phyloP scores from a whole-genome alignment of 2,329 filamentous ascomycete genomes.

The Chaetothyriales sp. region DNA sequence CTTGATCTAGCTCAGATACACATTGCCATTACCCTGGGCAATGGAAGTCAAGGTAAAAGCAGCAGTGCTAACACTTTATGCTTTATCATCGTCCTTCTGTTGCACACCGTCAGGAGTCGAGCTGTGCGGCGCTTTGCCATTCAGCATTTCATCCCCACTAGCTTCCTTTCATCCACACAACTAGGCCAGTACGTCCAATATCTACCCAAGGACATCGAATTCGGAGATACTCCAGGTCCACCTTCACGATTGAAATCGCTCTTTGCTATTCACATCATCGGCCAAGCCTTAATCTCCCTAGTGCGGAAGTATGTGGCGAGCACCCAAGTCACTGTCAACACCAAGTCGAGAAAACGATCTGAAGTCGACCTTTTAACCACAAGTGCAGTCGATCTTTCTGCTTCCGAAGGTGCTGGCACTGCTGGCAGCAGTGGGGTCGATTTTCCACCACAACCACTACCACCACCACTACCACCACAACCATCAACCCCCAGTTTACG shows the following conservation, averaged over 20 bases:
- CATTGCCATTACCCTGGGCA: constrained; percentile 79
- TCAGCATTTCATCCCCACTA: constrained; percentile 31
- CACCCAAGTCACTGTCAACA: constrained; percentile 28
- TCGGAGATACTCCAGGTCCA: constrained; percentile 26
- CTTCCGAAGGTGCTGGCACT: constrained; percentile 31
- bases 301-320: constrained; percentile 34
- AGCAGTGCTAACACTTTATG: constrained; percentile 33
- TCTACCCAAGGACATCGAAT: constrained; percentile 27
- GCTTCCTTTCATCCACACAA: constrained; percentile 30
- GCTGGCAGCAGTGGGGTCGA: constrained; percentile 28
- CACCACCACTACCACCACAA: constrained; percentile 39
- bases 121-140: constrained; percentile 38
- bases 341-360: constrained; percentile 29
- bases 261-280: constrained; percentile 36
- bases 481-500: constrained; percentile 39
- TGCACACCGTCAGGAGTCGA: constrained; percentile 34
- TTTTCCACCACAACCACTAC: constrained; percentile 35
- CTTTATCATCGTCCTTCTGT: constrained; percentile 31
- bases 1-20: constrained; percentile 85
- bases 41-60: constrained; percentile 46
- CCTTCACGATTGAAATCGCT: constrained; percentile 34
- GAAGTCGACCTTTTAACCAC: constrained; percentile 30
- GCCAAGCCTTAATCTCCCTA: constrained; percentile 35
- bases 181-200: constrained; percentile 31
- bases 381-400: constrained; percentile 29